phyloP scores from a whole-genome alignment of 768 basidiomycete genomes.

The Dioszegia aurantiaca region DNA sequence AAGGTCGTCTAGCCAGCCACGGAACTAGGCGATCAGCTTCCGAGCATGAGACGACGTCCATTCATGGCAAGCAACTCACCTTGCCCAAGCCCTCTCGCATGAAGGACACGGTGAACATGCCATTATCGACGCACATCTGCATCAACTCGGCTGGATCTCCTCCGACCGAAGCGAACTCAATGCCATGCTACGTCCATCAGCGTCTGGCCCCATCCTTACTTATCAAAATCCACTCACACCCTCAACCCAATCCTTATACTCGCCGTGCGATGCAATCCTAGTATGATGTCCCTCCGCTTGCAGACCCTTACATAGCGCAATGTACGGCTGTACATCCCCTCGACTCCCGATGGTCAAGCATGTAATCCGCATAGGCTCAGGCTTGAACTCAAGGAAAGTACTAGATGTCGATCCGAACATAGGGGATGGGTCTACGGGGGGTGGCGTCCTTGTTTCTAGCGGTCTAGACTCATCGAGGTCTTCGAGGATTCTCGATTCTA shows the following conservation, averaged over 20 bases:
- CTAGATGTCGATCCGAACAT: slow-evolving; percentile 97
- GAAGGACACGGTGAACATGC: slow-evolving; percentile 93
- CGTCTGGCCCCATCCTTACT: not conserved
- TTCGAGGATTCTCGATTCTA: slow-evolving; percentile 74
- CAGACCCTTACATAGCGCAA: slow-evolving; percentile 80
- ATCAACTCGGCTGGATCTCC: slow-evolving; percentile 97
- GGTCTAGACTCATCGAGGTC: slow-evolving; percentile 66
- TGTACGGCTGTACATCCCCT: slow-evolving; percentile 98
- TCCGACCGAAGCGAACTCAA: slow-evolving; percentile 89
- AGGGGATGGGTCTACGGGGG: slow-evolving; percentile 25
- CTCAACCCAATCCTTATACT: slow-evolving; percentile 93
- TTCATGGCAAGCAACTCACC: slow-evolving; percentile 54
- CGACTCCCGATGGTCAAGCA: slow-evolving; percentile 94
- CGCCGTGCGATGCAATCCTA: slow-evolving; percentile 90
- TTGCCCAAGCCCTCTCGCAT: slow-evolving; percentile 84
- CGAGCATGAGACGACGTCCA: not conserved
- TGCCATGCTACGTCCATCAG: slow-evolving; percentile 68
- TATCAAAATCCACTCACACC: slow-evolving; percentile 61
- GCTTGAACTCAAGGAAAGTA: slow-evolving; percentile 95
- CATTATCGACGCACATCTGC: slow-evolving; percentile 97
- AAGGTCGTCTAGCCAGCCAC: slow-evolving; percentile 96
- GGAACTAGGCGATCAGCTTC: slow-evolving; percentile 62
- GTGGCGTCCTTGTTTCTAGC: slow-evolving; percentile 13
- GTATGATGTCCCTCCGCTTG: slow-evolving; percentile 68
- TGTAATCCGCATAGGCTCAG: slow-evolving; percentile 80